phyloP scores from a whole-genome alignment of 345 rosid species.

The Lepidium didymum region DNA sequence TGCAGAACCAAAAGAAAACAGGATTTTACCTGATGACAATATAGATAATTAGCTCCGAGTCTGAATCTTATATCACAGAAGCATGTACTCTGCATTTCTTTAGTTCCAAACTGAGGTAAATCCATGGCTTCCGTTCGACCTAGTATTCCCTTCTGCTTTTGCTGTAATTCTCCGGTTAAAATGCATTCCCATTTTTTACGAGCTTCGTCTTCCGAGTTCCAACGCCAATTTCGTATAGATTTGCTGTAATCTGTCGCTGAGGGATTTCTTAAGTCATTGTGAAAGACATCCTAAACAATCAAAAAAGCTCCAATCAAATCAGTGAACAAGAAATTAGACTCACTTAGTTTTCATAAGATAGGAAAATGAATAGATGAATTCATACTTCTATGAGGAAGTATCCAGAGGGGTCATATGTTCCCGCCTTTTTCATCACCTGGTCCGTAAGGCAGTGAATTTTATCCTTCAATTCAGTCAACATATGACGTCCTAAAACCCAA shows the following conservation, averaged over 20 bases:
- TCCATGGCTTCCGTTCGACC: constrained; percentile 34
- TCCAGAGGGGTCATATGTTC: constrained; percentile 66
- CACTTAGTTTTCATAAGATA: background rate
- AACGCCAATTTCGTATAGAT: constrained; percentile 74
- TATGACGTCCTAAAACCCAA: constrained; percentile 68
- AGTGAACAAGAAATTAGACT: background rate
- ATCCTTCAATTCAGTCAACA: constrained; percentile 66
- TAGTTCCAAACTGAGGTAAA: constrained; percentile 50
- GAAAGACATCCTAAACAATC: constrained; percentile 50
- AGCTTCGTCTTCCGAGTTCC: constrained; percentile 64
- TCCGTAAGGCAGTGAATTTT: constrained; percentile 70
- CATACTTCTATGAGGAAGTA: constrained; percentile 85
- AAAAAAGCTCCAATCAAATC: constrained; percentile 1
- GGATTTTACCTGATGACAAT: constrained; percentile 72
- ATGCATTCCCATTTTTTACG: constrained; percentile 63
- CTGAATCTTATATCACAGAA: constrained; percentile 67
- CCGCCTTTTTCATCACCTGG: constrained; percentile 70
- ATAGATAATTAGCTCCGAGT: constrained; percentile 79
- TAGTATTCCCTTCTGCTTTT: constrained; percentile 45
- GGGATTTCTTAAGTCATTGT: constrained; percentile 71
- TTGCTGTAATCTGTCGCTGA: constrained; percentile 56
- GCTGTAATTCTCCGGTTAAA: constrained; percentile 46
- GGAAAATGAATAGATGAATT: background rate
- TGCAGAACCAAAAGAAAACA: background rate
- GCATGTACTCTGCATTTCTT: constrained; percentile 51